Percentiles rank a stretch among this genome's conserved stretches.
These are phyloP conservation scores for Phytophthora europaea DNA, from an alignment of 352 stramenopile species.

Conservation along the genomic window DNA sequence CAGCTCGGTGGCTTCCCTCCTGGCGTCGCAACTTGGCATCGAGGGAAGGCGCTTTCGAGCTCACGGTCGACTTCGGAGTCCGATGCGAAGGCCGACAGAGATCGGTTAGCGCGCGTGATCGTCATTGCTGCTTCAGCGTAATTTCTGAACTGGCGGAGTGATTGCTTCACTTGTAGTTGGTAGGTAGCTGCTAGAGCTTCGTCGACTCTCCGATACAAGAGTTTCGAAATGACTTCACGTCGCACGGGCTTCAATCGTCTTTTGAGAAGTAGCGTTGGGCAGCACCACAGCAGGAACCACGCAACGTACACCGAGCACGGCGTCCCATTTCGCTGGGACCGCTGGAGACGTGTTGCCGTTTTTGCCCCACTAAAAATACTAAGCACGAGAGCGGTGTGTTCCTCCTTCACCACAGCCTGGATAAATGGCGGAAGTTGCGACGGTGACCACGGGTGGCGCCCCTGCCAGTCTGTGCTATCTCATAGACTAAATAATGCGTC, in stretches of 20 bases:
- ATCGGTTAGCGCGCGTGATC: constrained; percentile 7
- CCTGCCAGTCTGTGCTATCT: constrained; percentile 25
- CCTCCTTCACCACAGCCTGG: constrained; percentile 22
- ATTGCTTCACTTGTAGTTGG: neutral
- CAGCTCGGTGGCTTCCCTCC: constrained; percentile 31
- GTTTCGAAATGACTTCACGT: constrained; percentile 32
- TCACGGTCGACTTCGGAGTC: constrained; percentile 32
- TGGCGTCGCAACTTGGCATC: constrained; percentile 25
- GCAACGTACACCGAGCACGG: constrained; percentile 26
- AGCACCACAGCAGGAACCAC: constrained; percentile 2
- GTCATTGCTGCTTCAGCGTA: constrained; percentile 1
- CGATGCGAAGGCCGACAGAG: constrained; percentile 29
- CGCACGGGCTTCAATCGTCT: constrained; percentile 9
- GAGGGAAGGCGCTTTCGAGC: constrained; percentile 26
- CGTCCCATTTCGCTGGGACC: constrained; percentile 41
- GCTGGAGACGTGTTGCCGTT: constrained; percentile 34
- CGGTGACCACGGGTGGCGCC: constrained; percentile 8
- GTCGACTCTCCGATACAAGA: constrained; percentile 23
- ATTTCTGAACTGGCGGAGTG: neutral
- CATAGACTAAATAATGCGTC: constrained; percentile 25
- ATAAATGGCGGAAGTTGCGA: constrained; percentile 22
- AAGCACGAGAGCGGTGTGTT: constrained; percentile 10
- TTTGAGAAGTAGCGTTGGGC: constrained; percentile 17
- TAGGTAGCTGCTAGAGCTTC: constrained; percentile 26
- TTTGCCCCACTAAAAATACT: constrained; percentile 44